Evolutionary conservation across 1,139 yeast genomes (phyloP), one percentile per base, ranked within the genome.

Genomic region (Yamadazyma buinensis): DNA sequence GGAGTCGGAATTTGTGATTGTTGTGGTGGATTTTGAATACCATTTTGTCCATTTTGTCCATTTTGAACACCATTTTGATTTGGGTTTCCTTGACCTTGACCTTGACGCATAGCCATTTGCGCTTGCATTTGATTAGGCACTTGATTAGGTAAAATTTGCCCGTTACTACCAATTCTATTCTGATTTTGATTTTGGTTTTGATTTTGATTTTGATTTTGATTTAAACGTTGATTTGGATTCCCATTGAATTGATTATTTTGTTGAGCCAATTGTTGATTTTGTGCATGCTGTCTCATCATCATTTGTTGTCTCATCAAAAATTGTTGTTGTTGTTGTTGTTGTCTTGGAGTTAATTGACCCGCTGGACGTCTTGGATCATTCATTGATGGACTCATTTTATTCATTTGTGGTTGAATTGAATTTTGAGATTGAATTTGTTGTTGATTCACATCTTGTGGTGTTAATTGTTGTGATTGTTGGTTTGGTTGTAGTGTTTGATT

Each of bases 291-390:
- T 47, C 37, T 28, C 17, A 25, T 14, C 13, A 10, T 15, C 6
- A 10, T 7, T 26, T 40, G 39, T 25, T 34, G 35, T 7, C 5
- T 23, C 19, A 15, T 9, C 14, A 21, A 26, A 8, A 5, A 12
- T 18, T 27, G 29, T 34, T 62, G 68, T 24, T 64, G 57, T 41
- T 66, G 42, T 11, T 32, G 28, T 51, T 72, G 37, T 18, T 31
- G 29, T n/a, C n/a, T n/a, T n/a, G n/a, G n/a, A n/a, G n/a, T n/a
- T n/a, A n/a, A n/a, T n/a, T n/a, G n/a, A n/a, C n/a, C n/a, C n/a
- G n/a, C n/a, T 10, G 23, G 26, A 15, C 23, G 32, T 13, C 23
- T 27, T 9, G 22, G 23, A 9, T 28, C 18, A 12, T 14, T 22
- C n/a, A 11, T n/a, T 28, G 19, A 19, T 11, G 13, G 26, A 15